Conservation (phyloP, 768 basidiomycete genomes). For the Pleurotus sapidus region DNA sequence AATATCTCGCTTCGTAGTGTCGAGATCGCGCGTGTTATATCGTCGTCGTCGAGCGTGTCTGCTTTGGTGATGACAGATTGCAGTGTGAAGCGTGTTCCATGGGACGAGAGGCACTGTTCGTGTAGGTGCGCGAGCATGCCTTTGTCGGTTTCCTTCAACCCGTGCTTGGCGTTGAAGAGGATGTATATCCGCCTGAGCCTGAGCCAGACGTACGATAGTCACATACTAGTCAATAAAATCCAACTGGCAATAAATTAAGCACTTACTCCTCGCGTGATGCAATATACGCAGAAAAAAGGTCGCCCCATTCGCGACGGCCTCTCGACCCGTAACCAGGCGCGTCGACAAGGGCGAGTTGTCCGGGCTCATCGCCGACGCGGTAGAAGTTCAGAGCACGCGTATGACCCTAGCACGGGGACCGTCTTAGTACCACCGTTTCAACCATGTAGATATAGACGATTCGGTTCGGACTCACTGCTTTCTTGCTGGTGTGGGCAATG, state of each 20-base stretch:
- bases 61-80: constrained; percentile 75
- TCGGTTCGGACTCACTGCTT: constrained; percentile 45
- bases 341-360: constrained; percentile 68
- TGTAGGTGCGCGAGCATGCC: constrained; percentile 58
- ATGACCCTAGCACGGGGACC: constrained; percentile 47
- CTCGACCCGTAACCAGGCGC: constrained; percentile 78
- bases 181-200: constrained; percentile 73
- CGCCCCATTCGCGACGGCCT: constrained; percentile 75
- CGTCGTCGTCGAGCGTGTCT: constrained; percentile 42
- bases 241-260: neutral
- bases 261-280: constrained; percentile 33
- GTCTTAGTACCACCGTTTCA: neutral
- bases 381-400: constrained; percentile 74
- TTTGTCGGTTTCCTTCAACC: constrained; percentile 51
- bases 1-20: constrained; percentile 51
- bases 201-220: neutral
- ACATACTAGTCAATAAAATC: neutral
- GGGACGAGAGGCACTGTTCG: constrained; percentile 34
- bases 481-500: constrained; percentile 64
- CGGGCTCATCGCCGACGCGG: constrained; percentile 56
- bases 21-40: constrained; percentile 32
- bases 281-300: constrained; percentile 64
- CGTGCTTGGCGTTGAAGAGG: constrained; percentile 66
- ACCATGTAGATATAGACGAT: neutral
- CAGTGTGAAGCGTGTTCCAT: constrained; percentile 48